Evolutionary conservation across 192 early-diverging fungal species (phyloP).

Genomic region (Gaertneriomyces semiglobifer): DNA sequence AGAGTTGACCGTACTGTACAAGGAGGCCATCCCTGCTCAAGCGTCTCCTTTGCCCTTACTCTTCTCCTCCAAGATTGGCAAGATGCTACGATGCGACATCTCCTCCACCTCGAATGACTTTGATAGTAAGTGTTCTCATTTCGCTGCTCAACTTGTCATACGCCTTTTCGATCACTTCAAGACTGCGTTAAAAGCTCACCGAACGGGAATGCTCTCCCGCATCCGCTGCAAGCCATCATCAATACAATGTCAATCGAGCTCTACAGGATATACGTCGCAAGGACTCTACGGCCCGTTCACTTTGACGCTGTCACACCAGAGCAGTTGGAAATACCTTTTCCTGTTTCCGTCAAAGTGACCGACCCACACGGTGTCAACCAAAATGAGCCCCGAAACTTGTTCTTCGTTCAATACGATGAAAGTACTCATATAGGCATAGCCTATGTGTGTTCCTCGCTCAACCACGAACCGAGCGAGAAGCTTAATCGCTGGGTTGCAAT

Average conservation of each 20-base stretch:
- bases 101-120: too few species aligned
- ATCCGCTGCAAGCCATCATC: too few species aligned
- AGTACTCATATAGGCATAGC: neutral
- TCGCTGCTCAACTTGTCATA: too few species aligned
- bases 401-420: neutral
- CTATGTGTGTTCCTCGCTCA: neutral
- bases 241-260: constrained; percentile 3
- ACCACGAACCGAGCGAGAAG: neutral
- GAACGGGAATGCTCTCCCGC: too few species aligned
- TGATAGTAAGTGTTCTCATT: neutral
- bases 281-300: neutral
- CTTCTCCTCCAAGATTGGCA: too few species aligned
- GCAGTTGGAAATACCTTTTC: neutral
- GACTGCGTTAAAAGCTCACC: too few species aligned
- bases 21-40: too few species aligned
- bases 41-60: too few species aligned
- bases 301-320: constrained; percentile 1
- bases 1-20: too few species aligned
- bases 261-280: neutral
- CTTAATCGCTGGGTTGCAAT: neutral
- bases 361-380: neutral
- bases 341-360: neutral
- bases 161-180: too few species aligned
- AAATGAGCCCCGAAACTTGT: neutral
- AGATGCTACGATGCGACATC: too few species aligned